Base-by-base conservation (phyloP, 108 stramenopile species). In the Stephanodiscus minutulus region DNA sequence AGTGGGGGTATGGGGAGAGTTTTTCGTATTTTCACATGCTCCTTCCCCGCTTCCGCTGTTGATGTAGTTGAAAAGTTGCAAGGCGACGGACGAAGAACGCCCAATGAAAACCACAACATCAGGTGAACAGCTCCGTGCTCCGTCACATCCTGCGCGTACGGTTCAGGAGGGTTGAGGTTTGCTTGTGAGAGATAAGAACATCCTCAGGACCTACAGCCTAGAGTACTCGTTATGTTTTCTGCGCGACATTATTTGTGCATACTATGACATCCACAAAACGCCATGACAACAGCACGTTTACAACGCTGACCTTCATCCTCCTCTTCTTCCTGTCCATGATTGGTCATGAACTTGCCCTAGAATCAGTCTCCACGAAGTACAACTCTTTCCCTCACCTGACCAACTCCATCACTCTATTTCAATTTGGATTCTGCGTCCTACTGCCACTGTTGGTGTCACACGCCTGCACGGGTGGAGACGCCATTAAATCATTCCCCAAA, bases 381-480 rank as follows among this genome's bases (percentile, higher is more conserved):
- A 82, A 66, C 35, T 70, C 58, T 11, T 82, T 86, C 37, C 60
- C 73, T 41, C 64, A 85, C 46, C 50, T 89, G 8, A 61, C 77
- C n/a, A 71, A 69, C 1, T 71, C 83, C 29, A 77, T 89, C 20
- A 89, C 88, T 6, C 60, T 86, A 44, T 89, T 87, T 59, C 88
- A 89, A 59, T 87, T 89, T 63, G 80, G 86, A 35, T 87, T 76
- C 46, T 89, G 88, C 39, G 68, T 89, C 24, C 44, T 86, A 33
- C 36, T 88, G 24, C 85, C 88, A 5, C 24, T 84, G 25, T 43
- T 52, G 28, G 24, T 88, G 37, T 84, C 88, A 5, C 15, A 77
- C 22, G 47, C 47, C 12, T 57, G 63, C 24, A 46, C 76, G 8
- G 49, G 54, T 28, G 81, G 88, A 20, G 70, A 83, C 37, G 68